Conservation (phyloP, 768 basidiomycete genomes). For the Royoungia palumana region DNA sequence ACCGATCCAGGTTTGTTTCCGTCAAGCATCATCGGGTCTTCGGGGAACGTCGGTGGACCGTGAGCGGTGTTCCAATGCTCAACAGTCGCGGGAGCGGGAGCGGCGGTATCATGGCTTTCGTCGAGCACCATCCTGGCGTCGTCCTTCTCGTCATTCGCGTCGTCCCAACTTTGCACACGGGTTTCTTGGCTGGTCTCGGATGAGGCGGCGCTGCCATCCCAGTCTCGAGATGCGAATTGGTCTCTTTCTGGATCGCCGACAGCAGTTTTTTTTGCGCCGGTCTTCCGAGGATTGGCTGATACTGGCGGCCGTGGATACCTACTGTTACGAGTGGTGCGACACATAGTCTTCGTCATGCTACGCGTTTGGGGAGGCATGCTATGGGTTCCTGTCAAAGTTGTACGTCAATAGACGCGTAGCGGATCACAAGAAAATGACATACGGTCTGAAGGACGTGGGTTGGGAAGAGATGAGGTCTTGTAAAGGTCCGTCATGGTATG, state of each 20-base stretch:
- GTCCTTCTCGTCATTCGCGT: conserved; percentile 8
- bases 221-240: conserved; percentile 22
- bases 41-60: conserved; percentile 1
- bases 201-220: conserved; percentile 6
- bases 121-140: background rate
- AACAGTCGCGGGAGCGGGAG: conserved; percentile 5
- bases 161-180: conserved; percentile 11
- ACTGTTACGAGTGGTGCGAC: conserved; percentile 24
- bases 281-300: too few species aligned
- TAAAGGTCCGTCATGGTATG: conserved; percentile 1
- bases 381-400: background rate
- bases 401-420: background rate
- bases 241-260: background rate
- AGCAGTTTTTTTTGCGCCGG: too few species aligned
- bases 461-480: background rate
- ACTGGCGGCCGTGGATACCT: too few species aligned
- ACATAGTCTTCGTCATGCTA: conserved; percentile 14
- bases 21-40: conserved; percentile 19
- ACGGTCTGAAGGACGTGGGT: background rate
- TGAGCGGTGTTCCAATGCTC: background rate
- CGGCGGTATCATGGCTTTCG: conserved; percentile 6
- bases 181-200: conserved; percentile 22
- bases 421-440: background rate
- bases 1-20: conserved; percentile 32
- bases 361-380: conserved; percentile 28